phyloP scores from a whole-genome alignment of 1,139 yeast species.

The Saccharomyces pastorianus region DNA sequence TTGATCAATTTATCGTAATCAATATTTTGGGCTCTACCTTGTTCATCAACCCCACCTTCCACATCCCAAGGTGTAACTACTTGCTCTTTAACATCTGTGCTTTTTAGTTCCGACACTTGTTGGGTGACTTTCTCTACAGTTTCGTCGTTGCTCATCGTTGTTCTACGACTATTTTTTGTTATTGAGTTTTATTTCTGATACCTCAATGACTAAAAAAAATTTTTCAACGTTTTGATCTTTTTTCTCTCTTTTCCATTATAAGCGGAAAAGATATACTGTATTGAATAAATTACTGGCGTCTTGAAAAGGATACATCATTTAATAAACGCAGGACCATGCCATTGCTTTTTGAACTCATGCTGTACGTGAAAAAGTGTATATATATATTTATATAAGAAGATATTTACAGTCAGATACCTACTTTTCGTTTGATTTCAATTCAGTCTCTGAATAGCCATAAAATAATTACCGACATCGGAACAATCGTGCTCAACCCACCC shows the following conservation, averaged over 20 bases:
- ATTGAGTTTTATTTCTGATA: background rate
- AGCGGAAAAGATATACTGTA: background rate
- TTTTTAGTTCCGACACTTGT: slow-evolving; percentile 13
- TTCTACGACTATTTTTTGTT: background rate
- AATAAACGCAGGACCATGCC: background rate
- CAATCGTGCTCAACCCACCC: slow-evolving; percentile 74
- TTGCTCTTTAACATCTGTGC: slow-evolving; percentile 41
- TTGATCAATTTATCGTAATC: slow-evolving; percentile 82
- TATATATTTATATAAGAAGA: background rate
- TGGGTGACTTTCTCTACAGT: slow-evolving; percentile 17
- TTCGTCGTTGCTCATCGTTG: slow-evolving; percentile 7
- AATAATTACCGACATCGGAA: slow-evolving; percentile 69
- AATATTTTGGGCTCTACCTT: slow-evolving; percentile 75
- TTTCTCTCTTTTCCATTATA: slow-evolving; percentile 1
- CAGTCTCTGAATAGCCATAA: slow-evolving; percentile 58
- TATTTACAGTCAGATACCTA: background rate
- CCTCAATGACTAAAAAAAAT: background rate
- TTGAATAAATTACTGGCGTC: background rate
- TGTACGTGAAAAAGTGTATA: background rate
- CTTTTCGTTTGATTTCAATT: background rate
- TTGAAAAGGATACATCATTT: background rate
- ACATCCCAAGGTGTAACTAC: slow-evolving; percentile 97
- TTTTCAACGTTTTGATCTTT: background rate
- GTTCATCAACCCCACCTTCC: slow-evolving; percentile 91
- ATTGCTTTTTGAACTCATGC: background rate